Evolutionary conservation across 176 grass and related monocot species (phyloP), one percentile per base, ranked within the genome.

Genomic region (Themeda triandra): DNA sequence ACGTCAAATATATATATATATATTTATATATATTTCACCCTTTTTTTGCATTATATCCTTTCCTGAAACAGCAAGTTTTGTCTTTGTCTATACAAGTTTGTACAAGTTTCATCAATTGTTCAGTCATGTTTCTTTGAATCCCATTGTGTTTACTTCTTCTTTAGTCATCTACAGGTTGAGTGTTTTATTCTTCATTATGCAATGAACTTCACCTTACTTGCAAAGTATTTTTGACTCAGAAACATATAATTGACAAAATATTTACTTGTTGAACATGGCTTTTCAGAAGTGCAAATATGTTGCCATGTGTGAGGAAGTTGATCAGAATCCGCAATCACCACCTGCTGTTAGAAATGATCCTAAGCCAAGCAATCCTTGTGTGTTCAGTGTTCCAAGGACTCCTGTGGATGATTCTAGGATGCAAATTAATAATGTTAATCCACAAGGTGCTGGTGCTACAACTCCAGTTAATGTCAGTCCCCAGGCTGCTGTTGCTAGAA

Each of bases 281-380:
- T 80, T 82, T 86, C 88, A 89, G 89, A 84, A 85, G 48, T 94
- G 92, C 64, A 68, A 14, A 1, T 27, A 77, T 77, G 72, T 63
- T 77, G 32, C 87, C 66, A 81, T 82, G 11, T 94, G 76, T 29
- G 71, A 87, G 68, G 69, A 87, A 79, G 81, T 69, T 13, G 69
- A 41, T 76, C n/a, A 27, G 12, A 59, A 13, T 74, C 39, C 42
- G 75, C 64, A 28, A 45, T 64, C 77, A 75, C 46, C 67, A 31
- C 80, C 59, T 88, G 65, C 33, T 79, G 53, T 64, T 36, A 12
- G 29, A n/a, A 83, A 15, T 51, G 41, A 73, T 63, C 74, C 48
- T 82, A 81, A 88, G 76, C 19, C 51, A 19, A 62, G 21, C 76
- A 36, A 73, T 86, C 42, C 36, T 24, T 42, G 7, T 75, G 68